Percentiles rank a stretch among this genome's conserved stretches.
These are phyloP conservation scores for Monoraphidium neglectum DNA, from an alignment of 139 green algal species.

Conservation along the genomic window DNA sequence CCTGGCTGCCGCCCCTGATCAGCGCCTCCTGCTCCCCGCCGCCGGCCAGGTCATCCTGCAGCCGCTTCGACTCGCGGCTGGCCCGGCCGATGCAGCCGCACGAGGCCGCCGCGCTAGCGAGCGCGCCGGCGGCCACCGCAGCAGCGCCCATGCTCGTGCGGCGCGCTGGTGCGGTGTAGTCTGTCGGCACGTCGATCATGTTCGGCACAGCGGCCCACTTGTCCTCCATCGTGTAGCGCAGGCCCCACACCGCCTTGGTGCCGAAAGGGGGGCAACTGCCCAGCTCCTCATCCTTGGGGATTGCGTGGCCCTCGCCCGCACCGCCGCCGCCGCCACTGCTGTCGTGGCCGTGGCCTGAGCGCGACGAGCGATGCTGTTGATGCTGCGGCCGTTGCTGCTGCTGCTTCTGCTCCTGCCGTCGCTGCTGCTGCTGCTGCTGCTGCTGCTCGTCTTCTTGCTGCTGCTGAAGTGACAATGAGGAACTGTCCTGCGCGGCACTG, in stretches of 20 bases:
- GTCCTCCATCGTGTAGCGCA: conserved; percentile 76
- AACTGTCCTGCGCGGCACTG: too few species aligned
- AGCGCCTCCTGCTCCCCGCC: too few species aligned
- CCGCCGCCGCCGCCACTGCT: not conserved
- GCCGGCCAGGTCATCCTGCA: too few species aligned
- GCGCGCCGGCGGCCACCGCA: too few species aligned
- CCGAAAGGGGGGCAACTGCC: conserved; percentile 65
- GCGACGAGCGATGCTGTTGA: too few species aligned
- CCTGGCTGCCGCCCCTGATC: not conserved
- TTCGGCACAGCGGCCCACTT: conserved; percentile 67
- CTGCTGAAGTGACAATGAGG: too few species aligned
- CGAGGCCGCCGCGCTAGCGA: not conserved
- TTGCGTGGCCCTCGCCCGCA: not conserved
- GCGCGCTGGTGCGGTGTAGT: not conserved
- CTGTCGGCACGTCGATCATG: conserved; percentile 47
- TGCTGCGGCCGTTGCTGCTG: not conserved
- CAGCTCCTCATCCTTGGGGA: conserved; percentile 21
- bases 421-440: not conserved
- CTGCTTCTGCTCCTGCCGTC: not conserved
- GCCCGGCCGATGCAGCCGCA: not conserved
- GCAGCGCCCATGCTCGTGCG: not conserved
- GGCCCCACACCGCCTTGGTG: conserved; percentile 66
- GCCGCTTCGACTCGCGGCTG: too few species aligned
- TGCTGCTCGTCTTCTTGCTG: not conserved
- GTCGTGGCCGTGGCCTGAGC: not conserved